Conservation (phyloP, 179 eudicot species). For the Carnegiea gigantea region DNA sequence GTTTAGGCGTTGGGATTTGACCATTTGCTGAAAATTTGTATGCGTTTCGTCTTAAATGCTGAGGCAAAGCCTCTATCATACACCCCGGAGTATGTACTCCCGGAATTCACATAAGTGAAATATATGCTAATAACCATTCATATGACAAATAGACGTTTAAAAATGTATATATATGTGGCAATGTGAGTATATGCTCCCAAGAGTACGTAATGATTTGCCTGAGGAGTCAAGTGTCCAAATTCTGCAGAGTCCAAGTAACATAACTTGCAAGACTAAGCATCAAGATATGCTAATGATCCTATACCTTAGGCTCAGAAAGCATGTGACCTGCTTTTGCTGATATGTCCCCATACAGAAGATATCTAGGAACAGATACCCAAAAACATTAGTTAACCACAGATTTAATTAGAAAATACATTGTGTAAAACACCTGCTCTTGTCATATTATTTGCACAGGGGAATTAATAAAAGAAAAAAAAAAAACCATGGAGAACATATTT, state of each 20-base stretch:
- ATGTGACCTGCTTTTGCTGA: constrained; percentile 80
- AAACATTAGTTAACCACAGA: constrained; percentile 4
- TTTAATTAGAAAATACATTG: not conserved
- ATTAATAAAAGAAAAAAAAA: not conserved
- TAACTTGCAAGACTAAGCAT: not conserved
- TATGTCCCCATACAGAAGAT: constrained; percentile 86
- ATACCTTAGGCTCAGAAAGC: constrained; percentile 85
- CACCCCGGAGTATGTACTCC: no score
- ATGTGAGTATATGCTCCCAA: no score
- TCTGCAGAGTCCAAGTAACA: not conserved
- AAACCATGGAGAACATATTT: not conserved
- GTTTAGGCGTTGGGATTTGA: not conserved
- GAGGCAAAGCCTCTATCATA: no score
- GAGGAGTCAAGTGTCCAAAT: not conserved
- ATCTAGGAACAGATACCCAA: constrained; percentile 45
- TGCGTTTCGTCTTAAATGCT: not conserved
- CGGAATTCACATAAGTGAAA: no score
- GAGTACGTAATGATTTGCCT: no score
- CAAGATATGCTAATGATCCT: constrained; percentile 8
- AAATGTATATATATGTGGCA: no score
- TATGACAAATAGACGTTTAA: no score
- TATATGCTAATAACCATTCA: no score
- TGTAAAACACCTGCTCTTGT: not conserved
- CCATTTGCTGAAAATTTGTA: not conserved
- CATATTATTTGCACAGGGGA: not conserved